Base-by-base conservation (phyloP, 164 flowering plant species). In the Nymphaea colorata region DNA sequence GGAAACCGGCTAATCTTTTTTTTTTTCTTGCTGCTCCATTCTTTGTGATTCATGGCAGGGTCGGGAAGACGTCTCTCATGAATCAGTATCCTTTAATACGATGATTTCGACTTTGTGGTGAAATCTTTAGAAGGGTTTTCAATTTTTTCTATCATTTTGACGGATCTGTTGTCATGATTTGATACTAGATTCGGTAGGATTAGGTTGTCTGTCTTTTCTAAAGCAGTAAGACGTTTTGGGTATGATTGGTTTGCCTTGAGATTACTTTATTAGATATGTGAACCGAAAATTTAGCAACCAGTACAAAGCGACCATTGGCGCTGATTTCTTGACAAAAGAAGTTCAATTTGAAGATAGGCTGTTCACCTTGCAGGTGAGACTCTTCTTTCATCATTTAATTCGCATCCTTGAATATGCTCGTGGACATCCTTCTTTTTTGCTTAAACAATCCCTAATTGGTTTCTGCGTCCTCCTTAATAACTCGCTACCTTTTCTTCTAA, bases 311-410 rank as follows among this genome's bases (percentile, higher is more conserved):
- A 85, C 89, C 57, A 85, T 85, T 66, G 89, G 89, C 14, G 89
- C 89, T 3, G 89, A 85, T 79, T 85, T 85, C 69, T 76, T 85
- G 61, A 85, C 89, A 16, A 85, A 82, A 71, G 89, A 83, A 59
- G 76, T 85, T 3, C 85, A 75, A 63, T 73, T 85, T 66, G 89
- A 81, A 67, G 85, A 85, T 72, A 77, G 83, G 61, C 41, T 74
- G 42, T 74, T 74, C 61, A 74, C 76, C 44, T 59, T 74, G 67
- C 76, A 74, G 76, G 76, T 74, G 44, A 70, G 10, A 7, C 41
- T 61, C 41, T 11, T 61, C 14, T 51, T 0, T 51, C 36, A 25
- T 25, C 36, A 25, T 25, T 25, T 25, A 25, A 25, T 25, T 25
- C 36, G 36, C 36, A 25, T 25, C 36, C 36, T 25, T 25, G 36